These are phyloP conservation scores for Chytriomyces hyalinus DNA, from an alignment of 192 early-diverging fungal species.

Conservation along the genomic window DNA sequence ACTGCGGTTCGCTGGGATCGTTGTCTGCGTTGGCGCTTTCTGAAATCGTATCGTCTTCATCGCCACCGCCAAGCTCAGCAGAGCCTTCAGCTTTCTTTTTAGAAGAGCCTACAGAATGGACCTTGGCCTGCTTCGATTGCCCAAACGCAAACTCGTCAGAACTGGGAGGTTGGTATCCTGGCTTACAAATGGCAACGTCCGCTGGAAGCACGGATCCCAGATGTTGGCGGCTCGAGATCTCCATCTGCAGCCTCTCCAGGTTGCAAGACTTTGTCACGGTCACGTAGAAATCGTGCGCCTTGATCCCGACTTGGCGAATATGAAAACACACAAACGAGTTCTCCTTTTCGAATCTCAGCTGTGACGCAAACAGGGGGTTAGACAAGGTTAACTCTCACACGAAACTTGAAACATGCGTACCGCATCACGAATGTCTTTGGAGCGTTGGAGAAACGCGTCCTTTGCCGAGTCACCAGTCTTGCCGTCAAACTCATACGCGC, in stretches of 20 bases:
- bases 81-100: background rate
- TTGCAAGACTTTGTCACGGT: constrained; percentile 26
- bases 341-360: constrained; percentile 28
- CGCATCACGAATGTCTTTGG: constrained; percentile 16
- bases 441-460: constrained; percentile 2
- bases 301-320: constrained; percentile 37
- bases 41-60: background rate
- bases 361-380: background rate
- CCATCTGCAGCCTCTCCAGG: constrained; percentile 29
- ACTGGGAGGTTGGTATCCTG: background rate
- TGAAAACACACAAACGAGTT: constrained; percentile 29
- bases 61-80: background rate
- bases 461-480: constrained; percentile 25
- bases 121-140: background rate
- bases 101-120: background rate
- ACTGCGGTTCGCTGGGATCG: background rate
- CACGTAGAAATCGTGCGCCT: constrained; percentile 32
- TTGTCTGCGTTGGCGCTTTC: background rate
- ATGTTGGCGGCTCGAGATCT: constrained; percentile 32
- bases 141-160: background rate
- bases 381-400: background rate
- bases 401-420: background rate
- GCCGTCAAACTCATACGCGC: constrained; percentile 9
- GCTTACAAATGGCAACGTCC: constrained; percentile 32
- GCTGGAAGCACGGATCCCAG: constrained; percentile 21